Conservation (phyloP, 352 stramenopile species). For the Phytophthora cactorum region DNA sequence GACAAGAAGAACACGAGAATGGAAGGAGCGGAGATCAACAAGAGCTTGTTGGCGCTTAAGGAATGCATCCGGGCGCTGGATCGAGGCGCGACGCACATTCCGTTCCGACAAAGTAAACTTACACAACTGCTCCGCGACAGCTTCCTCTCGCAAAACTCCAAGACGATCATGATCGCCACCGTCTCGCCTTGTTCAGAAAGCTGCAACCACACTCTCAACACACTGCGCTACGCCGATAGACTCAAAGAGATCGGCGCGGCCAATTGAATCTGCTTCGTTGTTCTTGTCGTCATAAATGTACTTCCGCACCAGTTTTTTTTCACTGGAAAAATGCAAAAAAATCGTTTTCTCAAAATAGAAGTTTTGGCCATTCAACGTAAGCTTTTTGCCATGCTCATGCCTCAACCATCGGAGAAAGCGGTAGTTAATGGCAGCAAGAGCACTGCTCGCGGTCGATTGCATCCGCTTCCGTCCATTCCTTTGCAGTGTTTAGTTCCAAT, state of each 20-base stretch:
- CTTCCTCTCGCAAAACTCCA: constrained; percentile 92
- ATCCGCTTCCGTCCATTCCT: constrained; percentile 26
- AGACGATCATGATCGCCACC: constrained; percentile 96
- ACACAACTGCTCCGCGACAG: constrained; percentile 93
- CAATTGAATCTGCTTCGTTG: constrained; percentile 7
- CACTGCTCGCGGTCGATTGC: constrained; percentile 14
- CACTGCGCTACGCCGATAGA: constrained; percentile 95
- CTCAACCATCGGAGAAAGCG: constrained; percentile 15
- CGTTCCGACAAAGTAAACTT: constrained; percentile 95
- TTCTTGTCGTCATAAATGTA: background rate
- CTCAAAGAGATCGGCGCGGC: constrained; percentile 90
- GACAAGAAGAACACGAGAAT: constrained; percentile 91
- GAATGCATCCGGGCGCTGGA: constrained; percentile 97
- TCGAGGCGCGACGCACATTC: constrained; percentile 86
- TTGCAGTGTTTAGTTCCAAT: constrained; percentile 48
- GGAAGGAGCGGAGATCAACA: constrained; percentile 98
- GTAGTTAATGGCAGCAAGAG: background rate
- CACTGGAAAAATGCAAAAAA: background rate
- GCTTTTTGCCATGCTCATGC: constrained; percentile 20
- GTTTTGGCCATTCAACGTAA: background rate
- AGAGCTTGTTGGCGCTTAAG: constrained; percentile 96
- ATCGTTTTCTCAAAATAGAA: background rate
- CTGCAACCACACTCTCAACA: constrained; percentile 97
- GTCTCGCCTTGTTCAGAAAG: constrained; percentile 93
- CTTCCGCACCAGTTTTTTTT: no score